These are phyloP conservation scores for Pythium aristosporum DNA, from an alignment of 352 stramenopile species.

Conservation along the genomic window DNA sequence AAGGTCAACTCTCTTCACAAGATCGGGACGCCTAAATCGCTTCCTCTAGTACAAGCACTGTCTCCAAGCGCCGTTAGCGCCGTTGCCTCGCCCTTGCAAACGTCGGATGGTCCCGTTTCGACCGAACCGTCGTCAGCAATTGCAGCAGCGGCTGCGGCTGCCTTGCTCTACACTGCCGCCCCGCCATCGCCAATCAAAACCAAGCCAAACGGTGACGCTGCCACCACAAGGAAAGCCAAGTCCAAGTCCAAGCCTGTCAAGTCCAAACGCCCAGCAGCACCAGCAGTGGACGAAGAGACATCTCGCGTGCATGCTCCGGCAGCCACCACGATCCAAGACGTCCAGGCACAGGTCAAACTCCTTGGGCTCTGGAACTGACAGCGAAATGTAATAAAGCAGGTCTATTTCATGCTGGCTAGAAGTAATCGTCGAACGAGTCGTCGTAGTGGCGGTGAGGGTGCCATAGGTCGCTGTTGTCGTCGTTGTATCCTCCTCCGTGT, in stretches of 20 bases:
- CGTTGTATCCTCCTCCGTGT: not conserved
- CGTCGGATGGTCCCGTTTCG: not conserved
- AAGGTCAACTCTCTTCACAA: constrained; percentile 12
- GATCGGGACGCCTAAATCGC: not conserved
- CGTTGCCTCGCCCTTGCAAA: not conserved
- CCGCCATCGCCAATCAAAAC: not conserved
- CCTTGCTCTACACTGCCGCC: constrained; percentile 19
- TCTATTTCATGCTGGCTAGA: constrained; percentile 11
- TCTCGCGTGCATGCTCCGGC: not conserved
- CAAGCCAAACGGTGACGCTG: not conserved
- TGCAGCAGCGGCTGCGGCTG: constrained; percentile 18
- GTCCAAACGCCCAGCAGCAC: not conserved
- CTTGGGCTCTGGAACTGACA: constrained; percentile 27
- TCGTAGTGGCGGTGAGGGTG: not conserved
- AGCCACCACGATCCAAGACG: constrained; percentile 24
- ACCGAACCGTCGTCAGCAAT: not conserved
- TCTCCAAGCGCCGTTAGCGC: not conserved
- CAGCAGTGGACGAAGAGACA: not conserved
- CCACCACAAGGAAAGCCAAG: not conserved
- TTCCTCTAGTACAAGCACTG: not conserved
- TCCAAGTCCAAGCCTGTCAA: not conserved
- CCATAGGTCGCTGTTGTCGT: not conserved
- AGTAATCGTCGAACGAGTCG: constrained; percentile 16
- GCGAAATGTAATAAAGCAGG: not conserved
- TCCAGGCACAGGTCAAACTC: constrained; percentile 25